These are phyloP conservation scores for Fusarium pseudocircinatum DNA, from an alignment of 2,329 filamentous ascomycete genomes.

Conservation along the genomic window DNA sequence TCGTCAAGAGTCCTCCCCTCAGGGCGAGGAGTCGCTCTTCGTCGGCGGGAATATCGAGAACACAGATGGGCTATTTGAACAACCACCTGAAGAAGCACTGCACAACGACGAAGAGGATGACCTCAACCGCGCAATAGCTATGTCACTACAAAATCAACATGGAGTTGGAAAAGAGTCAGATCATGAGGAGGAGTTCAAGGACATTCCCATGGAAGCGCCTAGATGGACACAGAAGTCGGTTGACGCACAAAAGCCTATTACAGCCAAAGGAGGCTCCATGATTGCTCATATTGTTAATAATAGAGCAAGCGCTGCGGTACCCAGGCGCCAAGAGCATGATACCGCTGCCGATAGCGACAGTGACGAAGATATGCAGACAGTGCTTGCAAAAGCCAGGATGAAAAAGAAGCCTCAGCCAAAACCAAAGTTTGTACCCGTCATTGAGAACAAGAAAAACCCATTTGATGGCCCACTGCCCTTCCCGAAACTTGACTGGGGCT, in stretches of 20 bases:
- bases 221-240: slow-evolving; percentile 67
- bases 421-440: slow-evolving; percentile 49
- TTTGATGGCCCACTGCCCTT: slow-evolving; percentile 89
- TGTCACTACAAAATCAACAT: slow-evolving; percentile 79
- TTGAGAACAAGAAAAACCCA: slow-evolving; percentile 67
- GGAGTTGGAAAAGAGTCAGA: slow-evolving; percentile 50
- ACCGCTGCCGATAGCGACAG: slow-evolving; percentile 67
- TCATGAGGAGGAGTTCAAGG: slow-evolving; percentile 59
- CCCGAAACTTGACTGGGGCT: slow-evolving; percentile 80
- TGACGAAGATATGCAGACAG: slow-evolving; percentile 82
- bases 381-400: slow-evolving; percentile 76
- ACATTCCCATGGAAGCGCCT: slow-evolving; percentile 57
- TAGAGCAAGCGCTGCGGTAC: slow-evolving; percentile 70
- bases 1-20: slow-evolving; percentile 31
- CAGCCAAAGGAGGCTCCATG: slow-evolving; percentile 63
- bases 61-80: slow-evolving; percentile 27
- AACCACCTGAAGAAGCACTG: slow-evolving; percentile 50
- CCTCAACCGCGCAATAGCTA: slow-evolving; percentile 80
- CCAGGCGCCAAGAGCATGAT: slow-evolving; percentile 48
- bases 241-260: slow-evolving; percentile 60
- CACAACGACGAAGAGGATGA: slow-evolving; percentile 65
- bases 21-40: slow-evolving; percentile 61
- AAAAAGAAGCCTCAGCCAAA: slow-evolving; percentile 59
- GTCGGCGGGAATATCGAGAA: slow-evolving; percentile 47
- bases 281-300: slow-evolving; percentile 81